These are phyloP conservation scores for Trichoderma breve DNA, from an alignment of 2,329 filamentous ascomycete genomes.

Conservation along the genomic window DNA sequence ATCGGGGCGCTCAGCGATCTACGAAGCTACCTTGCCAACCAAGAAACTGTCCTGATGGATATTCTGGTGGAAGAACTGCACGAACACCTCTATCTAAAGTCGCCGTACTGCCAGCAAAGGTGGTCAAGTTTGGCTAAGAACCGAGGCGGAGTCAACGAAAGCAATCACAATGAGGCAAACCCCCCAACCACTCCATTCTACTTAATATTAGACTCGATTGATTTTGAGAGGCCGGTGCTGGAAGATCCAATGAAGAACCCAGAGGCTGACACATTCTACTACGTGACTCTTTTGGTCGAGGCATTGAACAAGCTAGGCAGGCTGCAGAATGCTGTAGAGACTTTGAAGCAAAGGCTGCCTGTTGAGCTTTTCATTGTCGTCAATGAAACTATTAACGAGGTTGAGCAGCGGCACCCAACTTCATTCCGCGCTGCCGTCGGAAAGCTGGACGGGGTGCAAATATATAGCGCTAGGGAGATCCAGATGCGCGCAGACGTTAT, in stretches of 20 bases:
- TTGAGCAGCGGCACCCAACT: slow-evolving; percentile 89
- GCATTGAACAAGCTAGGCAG: slow-evolving; percentile 85
- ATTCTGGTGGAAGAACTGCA: slow-evolving; percentile 97
- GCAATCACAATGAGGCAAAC: slow-evolving; percentile 44
- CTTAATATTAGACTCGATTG: slow-evolving; percentile 57
- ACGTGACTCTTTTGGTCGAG: slow-evolving; percentile 84
- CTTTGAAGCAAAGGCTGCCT: slow-evolving; percentile 86
- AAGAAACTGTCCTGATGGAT: slow-evolving; percentile 87
- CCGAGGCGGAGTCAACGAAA: slow-evolving; percentile 53
- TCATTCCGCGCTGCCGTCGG: slow-evolving; percentile 62
- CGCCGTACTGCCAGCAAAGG: slow-evolving; percentile 91
- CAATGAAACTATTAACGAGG: slow-evolving; percentile 90
- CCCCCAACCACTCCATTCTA: slow-evolving; percentile 54
- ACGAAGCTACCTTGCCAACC: slow-evolving; percentile 83
- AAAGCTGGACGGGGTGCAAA: slow-evolving; percentile 56
- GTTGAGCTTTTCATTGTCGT: slow-evolving; percentile 93
- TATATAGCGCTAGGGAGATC: slow-evolving; percentile 67
- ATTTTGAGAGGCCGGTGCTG: slow-evolving; percentile 60
- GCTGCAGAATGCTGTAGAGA: slow-evolving; percentile 81
- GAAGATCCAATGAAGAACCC: slow-evolving; percentile 93
- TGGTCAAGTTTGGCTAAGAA: slow-evolving; percentile 81
- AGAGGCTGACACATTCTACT: slow-evolving; percentile 92
- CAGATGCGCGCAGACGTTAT: slow-evolving; percentile 81
- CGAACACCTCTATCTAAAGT: slow-evolving; percentile 95
- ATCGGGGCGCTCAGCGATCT: slow-evolving; percentile 88